phyloP scores from a whole-genome alignment of 78 protist species.

The Acrasis kona region DNA sequence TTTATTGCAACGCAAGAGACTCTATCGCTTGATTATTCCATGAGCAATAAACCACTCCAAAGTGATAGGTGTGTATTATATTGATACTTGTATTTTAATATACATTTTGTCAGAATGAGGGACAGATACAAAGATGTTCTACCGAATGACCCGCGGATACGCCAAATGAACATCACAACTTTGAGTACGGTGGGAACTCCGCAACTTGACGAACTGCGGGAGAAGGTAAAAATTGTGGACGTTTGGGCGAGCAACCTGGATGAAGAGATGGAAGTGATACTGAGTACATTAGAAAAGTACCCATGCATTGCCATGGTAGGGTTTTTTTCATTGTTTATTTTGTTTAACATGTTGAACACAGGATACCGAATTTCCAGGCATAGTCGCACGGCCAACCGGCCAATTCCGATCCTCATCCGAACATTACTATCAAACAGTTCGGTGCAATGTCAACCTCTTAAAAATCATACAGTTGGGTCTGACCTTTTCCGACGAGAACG shows the following conservation, averaged over 20 bases:
- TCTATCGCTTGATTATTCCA: too few relatives aligned
- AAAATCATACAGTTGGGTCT: conserved; percentile 96
- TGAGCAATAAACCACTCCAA: too few relatives aligned
- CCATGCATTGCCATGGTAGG: conserved; percentile 87
- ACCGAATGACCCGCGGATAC: too few relatives aligned
- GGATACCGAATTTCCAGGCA: conserved; percentile 98
- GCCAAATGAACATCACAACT: too few relatives aligned
- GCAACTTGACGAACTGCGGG: too few relatives aligned
- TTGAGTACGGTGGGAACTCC: too few relatives aligned
- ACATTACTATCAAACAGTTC: conserved; percentile 72
- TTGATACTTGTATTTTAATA: too few relatives aligned
- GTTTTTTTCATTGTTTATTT: neutral
- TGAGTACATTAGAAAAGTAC: conserved; percentile 60
- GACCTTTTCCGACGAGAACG: conserved; percentile 78
- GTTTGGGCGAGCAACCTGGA: conserved; percentile 80
- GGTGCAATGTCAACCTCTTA: conserved; percentile 87
- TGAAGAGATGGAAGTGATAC: conserved; percentile 62
- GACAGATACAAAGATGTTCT: too few relatives aligned
- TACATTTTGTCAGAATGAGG: too few relatives aligned
- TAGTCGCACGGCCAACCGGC: conserved; percentile 84
- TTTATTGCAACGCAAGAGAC: too few relatives aligned
- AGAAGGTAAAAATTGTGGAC: conserved; percentile 34
- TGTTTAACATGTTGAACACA: conserved; percentile 17
- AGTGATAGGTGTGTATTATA: too few relatives aligned
- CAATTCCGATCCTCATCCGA: conserved; percentile 47